Percentiles rank a stretch among this genome's conserved stretches.
Conservation (phyloP, 2,329 filamentous ascomycete species). For the Colletotrichum paranaense region DNA sequence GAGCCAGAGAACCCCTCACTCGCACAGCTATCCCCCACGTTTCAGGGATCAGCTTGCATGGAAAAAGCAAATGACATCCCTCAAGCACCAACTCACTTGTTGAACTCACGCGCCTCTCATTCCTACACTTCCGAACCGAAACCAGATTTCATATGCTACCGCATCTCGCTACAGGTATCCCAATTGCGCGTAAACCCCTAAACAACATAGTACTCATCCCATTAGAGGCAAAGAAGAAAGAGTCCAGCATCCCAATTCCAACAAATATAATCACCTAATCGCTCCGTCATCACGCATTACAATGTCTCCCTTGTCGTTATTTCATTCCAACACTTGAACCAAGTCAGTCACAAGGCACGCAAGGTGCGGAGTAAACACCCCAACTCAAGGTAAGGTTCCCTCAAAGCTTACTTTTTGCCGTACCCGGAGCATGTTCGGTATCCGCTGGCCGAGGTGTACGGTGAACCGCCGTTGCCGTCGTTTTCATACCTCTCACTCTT, state of each 20-base stretch:
- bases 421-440: constrained; percentile 31
- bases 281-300: not conserved
- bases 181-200: not conserved
- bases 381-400: not conserved
- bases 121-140: not conserved
- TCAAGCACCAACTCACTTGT: not conserved
- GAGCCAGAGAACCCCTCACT: not conserved
- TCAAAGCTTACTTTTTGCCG: constrained; percentile 26
- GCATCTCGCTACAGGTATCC: not conserved
- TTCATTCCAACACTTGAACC: constrained; percentile 9
- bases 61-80: not conserved
- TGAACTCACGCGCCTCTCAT: not conserved
- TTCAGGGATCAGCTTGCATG: not conserved
- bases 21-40: not conserved
- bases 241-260: not conserved
- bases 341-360: not conserved
- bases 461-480: constrained; percentile 65
- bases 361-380: not conserved
- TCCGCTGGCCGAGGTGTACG: constrained; percentile 71
- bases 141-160: not conserved
- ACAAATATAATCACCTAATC: not conserved
- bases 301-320: not conserved
- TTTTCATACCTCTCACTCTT: constrained; percentile 75
- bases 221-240: not conserved
- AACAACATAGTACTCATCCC: not conserved